Conservation (phyloP, 2,329 filamentous ascomycete genomes). For the Acarospora socialis region DNA sequence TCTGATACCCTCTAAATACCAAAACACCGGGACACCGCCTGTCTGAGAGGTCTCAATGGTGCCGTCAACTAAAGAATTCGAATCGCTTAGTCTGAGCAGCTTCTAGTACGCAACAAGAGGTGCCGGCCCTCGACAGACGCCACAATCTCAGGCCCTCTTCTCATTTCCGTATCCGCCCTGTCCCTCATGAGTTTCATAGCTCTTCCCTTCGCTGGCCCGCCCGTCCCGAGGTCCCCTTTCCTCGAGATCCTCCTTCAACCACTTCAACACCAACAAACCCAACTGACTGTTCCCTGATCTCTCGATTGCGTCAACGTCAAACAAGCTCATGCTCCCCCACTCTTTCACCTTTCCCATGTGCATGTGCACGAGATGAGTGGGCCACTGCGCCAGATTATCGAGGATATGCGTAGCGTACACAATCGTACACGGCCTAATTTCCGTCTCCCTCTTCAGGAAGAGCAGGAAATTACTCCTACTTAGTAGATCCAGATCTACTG, state of each 20-base stretch:
- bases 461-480: constrained; percentile 69
- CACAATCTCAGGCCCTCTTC: constrained; percentile 22
- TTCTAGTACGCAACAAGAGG: background rate
- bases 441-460: constrained; percentile 80
- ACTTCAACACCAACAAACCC: constrained; percentile 74
- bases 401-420: constrained; percentile 97
- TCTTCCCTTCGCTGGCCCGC: constrained; percentile 29
- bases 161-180: constrained; percentile 51
- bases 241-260: constrained; percentile 68
- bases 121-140: background rate
- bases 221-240: constrained; percentile 64
- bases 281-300: constrained; percentile 62
- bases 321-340: constrained; percentile 60
- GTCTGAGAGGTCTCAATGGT: too few relatives aligned
- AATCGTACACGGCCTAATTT: constrained; percentile 68
- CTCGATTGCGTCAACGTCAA: constrained; percentile 42
- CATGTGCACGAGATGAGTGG: constrained; percentile 93
- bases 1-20: too few relatives aligned
- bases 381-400: constrained; percentile 89
- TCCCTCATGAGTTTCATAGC: constrained; percentile 41
- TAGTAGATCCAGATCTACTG: constrained; percentile 85
- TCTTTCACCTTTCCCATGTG: constrained; percentile 75
- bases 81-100: too few relatives aligned
- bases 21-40: too few relatives aligned
- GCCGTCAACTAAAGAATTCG: too few relatives aligned